Evolutionary conservation across 108 stramenopile genomes (phyloP).

Genomic region (Cyclotella baltica): DNA sequence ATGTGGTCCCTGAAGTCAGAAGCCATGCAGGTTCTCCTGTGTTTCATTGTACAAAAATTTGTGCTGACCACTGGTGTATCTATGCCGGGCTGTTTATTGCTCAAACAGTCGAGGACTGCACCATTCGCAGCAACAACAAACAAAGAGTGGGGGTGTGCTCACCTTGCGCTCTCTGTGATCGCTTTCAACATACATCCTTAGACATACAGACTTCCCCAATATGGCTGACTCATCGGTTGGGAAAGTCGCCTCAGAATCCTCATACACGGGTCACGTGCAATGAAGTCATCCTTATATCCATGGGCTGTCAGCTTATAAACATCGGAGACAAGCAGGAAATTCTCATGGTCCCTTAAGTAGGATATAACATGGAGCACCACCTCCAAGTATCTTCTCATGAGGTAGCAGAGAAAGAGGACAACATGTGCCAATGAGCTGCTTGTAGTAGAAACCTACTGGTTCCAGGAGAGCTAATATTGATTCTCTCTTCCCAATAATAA

Average conservation of each 20-base stretch:
- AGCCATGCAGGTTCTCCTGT: conserved; percentile 47
- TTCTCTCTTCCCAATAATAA: too few relatives aligned
- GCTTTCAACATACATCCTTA: conserved; percentile 26
- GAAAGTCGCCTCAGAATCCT: conserved; percentile 5
- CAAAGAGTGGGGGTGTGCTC: conserved; percentile 26
- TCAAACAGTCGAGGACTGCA: conserved; percentile 31
- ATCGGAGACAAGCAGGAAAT: conserved; percentile 49
- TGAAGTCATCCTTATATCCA: conserved; percentile 7
- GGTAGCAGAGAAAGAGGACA: conserved; percentile 44
- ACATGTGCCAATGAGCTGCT: conserved; percentile 38
- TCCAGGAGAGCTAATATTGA: too few relatives aligned
- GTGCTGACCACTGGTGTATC: conserved; percentile 26
- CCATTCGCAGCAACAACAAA: conserved; percentile 28
- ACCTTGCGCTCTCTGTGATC: conserved; percentile 40
- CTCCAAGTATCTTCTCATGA: conserved; percentile 55
- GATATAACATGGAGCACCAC: conserved; percentile 46
- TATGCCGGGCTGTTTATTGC: conserved; percentile 32
- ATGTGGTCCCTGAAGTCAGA: conserved; percentile 29
- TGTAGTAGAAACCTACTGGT: conserved; percentile 16
- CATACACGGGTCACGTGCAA: conserved; percentile 12
- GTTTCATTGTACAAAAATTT: background rate
- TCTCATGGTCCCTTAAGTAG: conserved; percentile 29
- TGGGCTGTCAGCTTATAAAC: conserved; percentile 21
- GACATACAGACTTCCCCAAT: conserved; percentile 11
- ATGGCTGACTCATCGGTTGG: conserved; percentile 28